Evolutionary conservation across 176 grass and related monocot genomes (phyloP), one percentile per base, ranked within the genome.

Genomic region (Chrysopogon serrulatus): DNA sequence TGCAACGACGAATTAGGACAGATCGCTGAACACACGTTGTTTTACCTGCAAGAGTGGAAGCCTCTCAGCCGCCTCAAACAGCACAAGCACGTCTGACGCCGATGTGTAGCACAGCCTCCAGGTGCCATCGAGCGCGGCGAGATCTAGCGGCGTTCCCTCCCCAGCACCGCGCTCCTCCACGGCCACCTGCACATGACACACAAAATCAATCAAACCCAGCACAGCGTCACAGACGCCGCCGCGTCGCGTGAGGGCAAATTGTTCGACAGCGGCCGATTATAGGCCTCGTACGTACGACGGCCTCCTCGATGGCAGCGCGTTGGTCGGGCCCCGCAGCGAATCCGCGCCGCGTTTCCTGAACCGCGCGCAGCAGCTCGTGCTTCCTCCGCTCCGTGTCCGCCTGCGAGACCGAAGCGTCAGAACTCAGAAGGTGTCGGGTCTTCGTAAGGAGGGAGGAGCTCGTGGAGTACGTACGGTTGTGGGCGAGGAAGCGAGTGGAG

Each of bases 21-120:
- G 8, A 45, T 27, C 33, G 3, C 34, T 45, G 34, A 41, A 71
- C 6, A 63, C 2, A 53, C 34, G 9, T 17, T 4, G 12, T 3
- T 21, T 60, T 13, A 88, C 96, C 91, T 95, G 87, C 76, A 95
- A 87, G 31, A 92, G 83, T 15, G 96, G 91, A 18, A 98, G 89
- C 80, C 86, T 95, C 23, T 86, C 79, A n/a, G 93, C 93, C 4
- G 91, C 93, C 82, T 98, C 96, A 76, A 95, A 98, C 6, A 98
- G 93, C 43, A 93, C 57, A 30, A 93, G 83, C 73, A 98, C 96
- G 79, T 95, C 96, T 34, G 92, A 87, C 4, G 93, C 93, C 26
- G 96, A 93, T 4, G 93, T 98, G 85, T 95, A 98, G 68, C 94
- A 92, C 60, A 98, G 76, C 87, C 96, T 87, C 96, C 96, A 98